Base-by-base conservation (phyloP, 2,329 filamentous ascomycete genomes). In the Sporothrix luriei region DNA sequence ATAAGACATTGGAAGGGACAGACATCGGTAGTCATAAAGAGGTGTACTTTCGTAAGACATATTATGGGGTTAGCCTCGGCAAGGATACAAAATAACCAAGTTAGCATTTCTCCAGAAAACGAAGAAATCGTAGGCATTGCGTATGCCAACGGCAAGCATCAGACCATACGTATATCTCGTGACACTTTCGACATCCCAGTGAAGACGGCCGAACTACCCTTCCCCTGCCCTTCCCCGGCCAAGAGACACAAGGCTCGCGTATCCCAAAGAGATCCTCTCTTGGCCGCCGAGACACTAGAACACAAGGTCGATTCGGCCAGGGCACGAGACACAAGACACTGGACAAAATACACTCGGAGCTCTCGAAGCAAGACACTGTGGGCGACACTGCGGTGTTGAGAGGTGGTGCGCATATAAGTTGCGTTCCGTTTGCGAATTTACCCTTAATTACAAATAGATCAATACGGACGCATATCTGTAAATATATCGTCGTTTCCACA, bases 301-400 rank as follows among this genome's bases (percentile, higher is more conserved):
- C 33, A 57, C 54, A 40, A 40, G 29, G 54, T 38, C 29, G 9
- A n/a, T 11, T 55, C 54, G 54, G n/a, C 11, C 54, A 57, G 54
- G 38, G 38, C 57, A 62, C 57, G 38, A 26, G 57, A 46, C 57
- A 38, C 57, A 62, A 62, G 57, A 62, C 46, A 62, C 57, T 46
- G 43, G 26, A 24, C n/a, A n/a, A n/a, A n/a, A n/a, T n/a, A 49
- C 43, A 64, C 57, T 19, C 40, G 33, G 19, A 40, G 19, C 43
- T 49, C 61, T 48, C 43, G 61, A 48, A 49, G 24, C 43, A 29
- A 49, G 61, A 29, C 57, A 62, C 19, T 26, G 9, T 26, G 54
- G 38, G 57, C 26, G 38, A 62, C 38, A 21, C 57, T 62, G 24
- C 48, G 48, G 43, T 14, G 19, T 48, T n/a, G 19, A 52, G 21